phyloP scores from a whole-genome alignment of 169 alveolate genomes.

The Eimeria maxima region DNA sequence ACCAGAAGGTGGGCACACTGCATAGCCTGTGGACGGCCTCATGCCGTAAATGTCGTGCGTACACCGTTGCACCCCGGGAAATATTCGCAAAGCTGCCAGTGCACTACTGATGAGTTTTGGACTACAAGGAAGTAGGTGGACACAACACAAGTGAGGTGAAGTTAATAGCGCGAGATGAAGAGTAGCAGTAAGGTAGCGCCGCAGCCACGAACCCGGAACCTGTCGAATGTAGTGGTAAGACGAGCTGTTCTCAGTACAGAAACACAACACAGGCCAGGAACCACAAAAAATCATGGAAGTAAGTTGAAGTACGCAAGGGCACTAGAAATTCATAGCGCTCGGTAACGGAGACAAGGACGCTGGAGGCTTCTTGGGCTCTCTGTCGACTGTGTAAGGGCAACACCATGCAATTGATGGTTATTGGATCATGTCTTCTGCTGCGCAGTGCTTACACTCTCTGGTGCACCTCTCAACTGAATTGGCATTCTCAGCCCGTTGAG shows the following conservation, averaged over 20 bases:
- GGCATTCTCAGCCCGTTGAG: slow-evolving; percentile 38
- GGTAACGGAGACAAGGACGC: neutral
- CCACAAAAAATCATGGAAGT: neutral
- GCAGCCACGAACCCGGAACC: slow-evolving; percentile 37
- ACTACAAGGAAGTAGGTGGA: neutral
- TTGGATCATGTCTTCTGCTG: neutral
- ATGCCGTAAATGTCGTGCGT: neutral
- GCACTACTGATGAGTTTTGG: neutral
- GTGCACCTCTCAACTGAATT: slow-evolving; percentile 37
- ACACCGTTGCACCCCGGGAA: neutral
- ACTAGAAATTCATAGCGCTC: neutral
- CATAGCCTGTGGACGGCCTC: neutral
- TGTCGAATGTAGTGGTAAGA: slow-evolving; percentile 34
- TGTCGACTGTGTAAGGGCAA: neutral
- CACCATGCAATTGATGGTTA: neutral
- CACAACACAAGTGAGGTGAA: neutral
- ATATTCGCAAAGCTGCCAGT: neutral
- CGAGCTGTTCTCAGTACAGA: slow-evolving; percentile 61
- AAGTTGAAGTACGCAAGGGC: neutral
- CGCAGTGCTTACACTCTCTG: slow-evolving; percentile 20
- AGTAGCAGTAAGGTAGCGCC: neutral
- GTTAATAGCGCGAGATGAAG: neutral
- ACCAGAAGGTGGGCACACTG: neutral
- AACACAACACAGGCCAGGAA: slow-evolving; percentile 18
- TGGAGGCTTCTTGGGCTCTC: neutral